Evolutionary conservation across 78 protist genomes (phyloP).

Genomic region (Chrysochromulina parva): DNA sequence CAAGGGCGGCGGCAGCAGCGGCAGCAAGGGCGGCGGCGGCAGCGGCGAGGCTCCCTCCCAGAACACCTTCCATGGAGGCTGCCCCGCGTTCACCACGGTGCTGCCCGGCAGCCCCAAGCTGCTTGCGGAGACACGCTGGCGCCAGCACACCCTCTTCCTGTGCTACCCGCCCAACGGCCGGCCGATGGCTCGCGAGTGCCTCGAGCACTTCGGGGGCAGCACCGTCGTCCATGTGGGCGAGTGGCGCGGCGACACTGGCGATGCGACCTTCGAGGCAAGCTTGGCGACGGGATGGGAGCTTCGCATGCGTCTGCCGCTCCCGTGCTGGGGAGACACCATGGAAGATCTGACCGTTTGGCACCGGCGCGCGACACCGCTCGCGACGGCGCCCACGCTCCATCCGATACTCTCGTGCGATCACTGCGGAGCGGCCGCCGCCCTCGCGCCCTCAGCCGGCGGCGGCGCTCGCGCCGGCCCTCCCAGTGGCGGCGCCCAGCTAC

Average conservation of each 20-base stretch:
- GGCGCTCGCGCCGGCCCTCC: not conserved
- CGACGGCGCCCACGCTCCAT: not conserved
- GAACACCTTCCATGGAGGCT: not conserved
- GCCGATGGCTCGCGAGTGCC: not conserved
- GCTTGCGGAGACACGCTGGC: not conserved
- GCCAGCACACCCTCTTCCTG: not conserved
- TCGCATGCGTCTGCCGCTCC: not conserved
- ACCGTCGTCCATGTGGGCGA: not conserved
- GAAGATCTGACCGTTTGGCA: not conserved
- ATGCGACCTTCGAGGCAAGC: too few species aligned
- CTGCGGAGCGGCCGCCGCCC: not conserved
- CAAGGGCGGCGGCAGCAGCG: too few species aligned
- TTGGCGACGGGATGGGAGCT: not conserved
- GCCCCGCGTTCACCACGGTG: not conserved
- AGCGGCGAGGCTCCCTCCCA: too few species aligned
- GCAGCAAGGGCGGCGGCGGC: too few species aligned
- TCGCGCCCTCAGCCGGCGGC: not conserved
- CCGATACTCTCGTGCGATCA: not conserved
- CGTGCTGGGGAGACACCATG: not conserved
- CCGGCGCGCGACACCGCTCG: not conserved
- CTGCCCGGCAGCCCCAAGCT: not conserved
- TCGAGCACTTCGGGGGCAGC: not conserved
- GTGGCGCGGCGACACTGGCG: constrained; percentile 15
- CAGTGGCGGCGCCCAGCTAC: not conserved
- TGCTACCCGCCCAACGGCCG: not conserved